A percentile compares a stretch with the other conserved stretches of the same genome.
These are phyloP conservation scores for Saccharomycopsis fibuligera DNA, from an alignment of 805 yeast genomes.

Conservation along the genomic window DNA sequence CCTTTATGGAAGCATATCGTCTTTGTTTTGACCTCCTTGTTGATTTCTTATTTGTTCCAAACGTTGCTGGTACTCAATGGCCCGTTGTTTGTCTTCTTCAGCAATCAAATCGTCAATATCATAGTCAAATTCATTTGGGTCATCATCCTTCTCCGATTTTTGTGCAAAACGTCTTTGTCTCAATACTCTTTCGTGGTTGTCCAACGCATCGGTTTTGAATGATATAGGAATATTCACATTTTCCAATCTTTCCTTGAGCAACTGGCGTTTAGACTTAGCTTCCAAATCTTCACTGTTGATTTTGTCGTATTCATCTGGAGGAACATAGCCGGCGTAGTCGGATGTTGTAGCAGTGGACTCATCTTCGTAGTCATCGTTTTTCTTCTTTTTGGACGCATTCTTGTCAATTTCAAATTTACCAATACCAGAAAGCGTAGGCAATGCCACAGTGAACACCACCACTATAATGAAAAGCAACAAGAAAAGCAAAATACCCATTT, in stretches of 20 bases:
- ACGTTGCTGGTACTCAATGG: slow-evolving; percentile 24
- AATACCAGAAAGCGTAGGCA: slow-evolving; percentile 19
- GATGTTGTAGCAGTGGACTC: background rate
- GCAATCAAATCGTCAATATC: slow-evolving; percentile 42
- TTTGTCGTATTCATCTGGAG: slow-evolving; percentile 20
- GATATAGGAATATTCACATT: slow-evolving; percentile 14
- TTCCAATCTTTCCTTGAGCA: slow-evolving; percentile 13
- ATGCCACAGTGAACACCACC: slow-evolving; percentile 11
- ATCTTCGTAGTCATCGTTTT: background rate
- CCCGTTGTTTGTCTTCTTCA: slow-evolving; percentile 30
- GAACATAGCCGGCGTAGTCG: slow-evolving; percentile 12
- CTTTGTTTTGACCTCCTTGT: too few relatives aligned
- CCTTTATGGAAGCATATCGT: too few relatives aligned
- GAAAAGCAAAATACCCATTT: slow-evolving; percentile 17
- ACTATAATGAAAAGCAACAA: slow-evolving; percentile 8
- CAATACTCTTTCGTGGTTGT: background rate
- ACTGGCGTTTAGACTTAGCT: slow-evolving; percentile 5
- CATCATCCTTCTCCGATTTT: slow-evolving; percentile 23
- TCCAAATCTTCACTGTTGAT: background rate
- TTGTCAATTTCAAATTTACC: slow-evolving; percentile 19
- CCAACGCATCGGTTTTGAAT: slow-evolving; percentile 16
- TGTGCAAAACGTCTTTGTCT: slow-evolving; percentile 8
- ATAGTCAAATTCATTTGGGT: slow-evolving; percentile 42
- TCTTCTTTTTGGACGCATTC: background rate
- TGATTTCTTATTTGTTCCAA: slow-evolving; percentile 9